Evolutionary conservation across 2,329 filamentous ascomycete genomes (phyloP), one percentile per base, ranked within the genome.

Genomic region (Paecilomyces formosus): DNA sequence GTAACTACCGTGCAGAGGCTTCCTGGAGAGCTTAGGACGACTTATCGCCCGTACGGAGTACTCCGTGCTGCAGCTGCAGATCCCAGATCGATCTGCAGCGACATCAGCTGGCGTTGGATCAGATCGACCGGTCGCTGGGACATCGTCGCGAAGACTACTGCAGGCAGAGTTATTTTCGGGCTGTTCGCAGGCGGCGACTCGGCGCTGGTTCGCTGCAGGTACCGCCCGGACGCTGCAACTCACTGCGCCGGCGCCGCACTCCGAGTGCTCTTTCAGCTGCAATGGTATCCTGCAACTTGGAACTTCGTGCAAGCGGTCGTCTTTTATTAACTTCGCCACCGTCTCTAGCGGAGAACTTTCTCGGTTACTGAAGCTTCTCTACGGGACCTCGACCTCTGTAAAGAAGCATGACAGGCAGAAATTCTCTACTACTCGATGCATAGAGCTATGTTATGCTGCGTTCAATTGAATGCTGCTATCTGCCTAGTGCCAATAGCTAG

Each of bases 201-300:
- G 39, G 39, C 50, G 50, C 50, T 52, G 50, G 50, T 52, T 52
- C 50, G 50, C 50, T 52, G 50, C 50, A 52, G 50, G 50, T 52
- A 52, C 50, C 21, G 26, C 22, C 50, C 50, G 12, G 50, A 8
- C 50, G 50, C 50, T 52, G 50, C 50, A 28, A 52, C 50, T 52
- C 21, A 18, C 21, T 52, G 50, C 22, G 15, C 22, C 50, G 22
- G 50, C 26, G 21, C 49, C 49, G 49, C 49, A 51, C 18, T 51
- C 49, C 49, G 12, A 52, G 9, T 3, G 21, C 21, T 26, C 50
- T 52, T 28, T 52, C 50, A 52, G 50, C 50, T 52, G 50, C 11
- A 11, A 24, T 52, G 50, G 50, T 52, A 52, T 22, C 18, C 21
- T 22, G 22, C 18, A 52, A 11, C 50, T 52, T 24, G 21, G 22